Conservation (phyloP, 2,329 filamentous ascomycete species). For the Aciculosporium take region DNA sequence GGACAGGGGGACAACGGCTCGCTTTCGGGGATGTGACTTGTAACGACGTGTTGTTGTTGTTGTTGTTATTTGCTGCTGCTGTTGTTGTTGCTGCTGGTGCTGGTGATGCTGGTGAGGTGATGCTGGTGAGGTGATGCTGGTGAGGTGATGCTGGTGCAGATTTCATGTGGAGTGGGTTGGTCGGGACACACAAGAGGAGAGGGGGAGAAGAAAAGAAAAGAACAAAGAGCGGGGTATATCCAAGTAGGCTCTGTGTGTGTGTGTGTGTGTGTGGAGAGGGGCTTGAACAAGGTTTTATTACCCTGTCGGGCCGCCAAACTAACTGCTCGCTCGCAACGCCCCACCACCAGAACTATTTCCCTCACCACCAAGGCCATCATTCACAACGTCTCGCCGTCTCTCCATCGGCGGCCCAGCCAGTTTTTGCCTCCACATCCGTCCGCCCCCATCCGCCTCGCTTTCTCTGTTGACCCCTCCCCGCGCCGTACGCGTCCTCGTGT, state of each 20-base stretch:
- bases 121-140: no score
- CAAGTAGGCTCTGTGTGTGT: not conserved
- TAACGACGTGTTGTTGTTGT: not conserved
- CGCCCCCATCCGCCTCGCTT: not conserved
- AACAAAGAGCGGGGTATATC: no score
- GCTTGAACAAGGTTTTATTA: conserved; percentile 2
- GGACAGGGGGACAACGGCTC: not conserved
- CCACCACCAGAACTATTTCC: conserved; percentile 3
- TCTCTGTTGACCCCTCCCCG: not conserved
- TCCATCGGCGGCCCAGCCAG: not conserved
- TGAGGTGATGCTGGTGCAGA: no score
- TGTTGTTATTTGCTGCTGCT: not conserved
- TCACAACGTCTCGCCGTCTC: not conserved
- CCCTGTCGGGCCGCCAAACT: no score
- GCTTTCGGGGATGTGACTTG: not conserved
- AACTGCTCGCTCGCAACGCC: no score
- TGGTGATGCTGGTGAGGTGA: no score
- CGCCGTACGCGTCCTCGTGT: not conserved
- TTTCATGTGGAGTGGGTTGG: no score
- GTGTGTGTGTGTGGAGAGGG: conserved; percentile 4
- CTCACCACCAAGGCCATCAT: not conserved
- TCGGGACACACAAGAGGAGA: no score
- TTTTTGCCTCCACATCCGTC: conserved; percentile 2
- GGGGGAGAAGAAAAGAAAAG: not conserved
- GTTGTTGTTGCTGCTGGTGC: not conserved